phyloP scores from a whole-genome alignment of 1,139 yeast genomes.

The Suhomyces bribrorum region DNA sequence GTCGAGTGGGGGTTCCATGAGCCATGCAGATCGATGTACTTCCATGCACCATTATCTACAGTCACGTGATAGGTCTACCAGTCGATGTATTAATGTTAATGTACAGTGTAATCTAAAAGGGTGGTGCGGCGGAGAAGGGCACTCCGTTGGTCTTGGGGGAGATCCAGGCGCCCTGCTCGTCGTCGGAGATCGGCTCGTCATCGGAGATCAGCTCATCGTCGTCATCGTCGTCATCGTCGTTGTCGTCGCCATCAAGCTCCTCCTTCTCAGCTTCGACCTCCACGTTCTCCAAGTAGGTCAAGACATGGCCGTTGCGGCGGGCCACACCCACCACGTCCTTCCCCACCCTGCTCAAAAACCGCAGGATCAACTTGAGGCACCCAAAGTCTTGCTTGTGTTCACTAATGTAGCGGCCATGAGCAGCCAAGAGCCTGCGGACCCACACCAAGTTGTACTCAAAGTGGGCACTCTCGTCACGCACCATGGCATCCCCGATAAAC shows the following conservation, averaged over 20 bases:
- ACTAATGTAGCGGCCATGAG: conserved; percentile 78
- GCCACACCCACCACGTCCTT: conserved; percentile 67
- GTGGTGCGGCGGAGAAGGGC: no score
- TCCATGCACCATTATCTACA: background rate
- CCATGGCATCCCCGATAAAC: conserved; percentile 70
- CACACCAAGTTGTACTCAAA: conserved; percentile 81
- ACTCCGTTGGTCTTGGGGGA: conserved; percentile 6
- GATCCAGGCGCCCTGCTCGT: conserved; percentile 19
- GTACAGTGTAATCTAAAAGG: no score
- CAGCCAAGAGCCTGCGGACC: conserved; percentile 66
- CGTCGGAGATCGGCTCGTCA: conserved; percentile 20
- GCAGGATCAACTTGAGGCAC: conserved; percentile 68
- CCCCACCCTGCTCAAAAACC: conserved; percentile 73
- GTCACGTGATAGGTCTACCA: background rate
- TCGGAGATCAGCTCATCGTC: conserved; percentile 14
- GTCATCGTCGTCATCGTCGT: conserved; percentile 20
- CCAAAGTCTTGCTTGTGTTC: conserved; percentile 64
- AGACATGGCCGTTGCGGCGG: conserved; percentile 56
- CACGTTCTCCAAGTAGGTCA: conserved; percentile 37
- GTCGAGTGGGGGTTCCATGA: no score
- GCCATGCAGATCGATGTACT: no score
- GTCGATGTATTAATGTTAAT: background rate
- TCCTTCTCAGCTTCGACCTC: conserved; percentile 20
- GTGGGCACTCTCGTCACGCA: conserved; percentile 68
- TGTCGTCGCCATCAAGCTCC: conserved; percentile 9